Conservation (phyloP, 2,329 filamentous ascomycete species). For the Bertia moriformis region DNA sequence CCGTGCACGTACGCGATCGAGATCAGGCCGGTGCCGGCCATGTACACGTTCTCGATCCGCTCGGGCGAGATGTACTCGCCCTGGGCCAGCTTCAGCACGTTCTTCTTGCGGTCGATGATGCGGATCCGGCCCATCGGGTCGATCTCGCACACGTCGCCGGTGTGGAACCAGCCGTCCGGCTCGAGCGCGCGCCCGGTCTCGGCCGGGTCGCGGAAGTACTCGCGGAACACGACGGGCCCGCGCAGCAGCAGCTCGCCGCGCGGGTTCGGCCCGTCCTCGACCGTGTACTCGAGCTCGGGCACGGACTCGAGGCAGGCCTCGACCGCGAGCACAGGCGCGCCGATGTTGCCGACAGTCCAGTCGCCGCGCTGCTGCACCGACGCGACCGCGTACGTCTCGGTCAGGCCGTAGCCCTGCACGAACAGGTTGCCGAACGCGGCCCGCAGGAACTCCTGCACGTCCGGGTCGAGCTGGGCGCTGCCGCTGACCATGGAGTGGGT, state of each 20-base stretch:
- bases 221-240: constrained; percentile 65
- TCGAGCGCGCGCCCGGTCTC: constrained; percentile 76
- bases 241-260: constrained; percentile 80
- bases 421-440: constrained; percentile 69
- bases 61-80: constrained; percentile 97
- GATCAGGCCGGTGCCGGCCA: constrained; percentile 66
- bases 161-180: constrained; percentile 90
- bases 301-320: constrained; percentile 77
- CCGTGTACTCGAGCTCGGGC: constrained; percentile 84
- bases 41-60: constrained; percentile 87
- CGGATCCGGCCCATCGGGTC: constrained; percentile 76
- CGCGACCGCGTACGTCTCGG: constrained; percentile 74
- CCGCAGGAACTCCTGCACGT: constrained; percentile 76
- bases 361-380: constrained; percentile 59
- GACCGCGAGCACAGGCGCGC: constrained; percentile 47
- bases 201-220: constrained; percentile 80
- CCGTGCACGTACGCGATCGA: constrained; percentile 81
- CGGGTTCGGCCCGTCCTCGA: constrained; percentile 75
- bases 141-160: constrained; percentile 77
- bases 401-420: constrained; percentile 81
- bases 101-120: constrained; percentile 96
- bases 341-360: constrained; percentile 67
- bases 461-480: constrained; percentile 78
- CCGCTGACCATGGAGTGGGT: constrained; percentile 67
- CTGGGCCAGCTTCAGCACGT: constrained; percentile 94